Evolutionary conservation across 768 basidiomycete species (phyloP).

Genomic region (Kwoniella europaea): DNA sequence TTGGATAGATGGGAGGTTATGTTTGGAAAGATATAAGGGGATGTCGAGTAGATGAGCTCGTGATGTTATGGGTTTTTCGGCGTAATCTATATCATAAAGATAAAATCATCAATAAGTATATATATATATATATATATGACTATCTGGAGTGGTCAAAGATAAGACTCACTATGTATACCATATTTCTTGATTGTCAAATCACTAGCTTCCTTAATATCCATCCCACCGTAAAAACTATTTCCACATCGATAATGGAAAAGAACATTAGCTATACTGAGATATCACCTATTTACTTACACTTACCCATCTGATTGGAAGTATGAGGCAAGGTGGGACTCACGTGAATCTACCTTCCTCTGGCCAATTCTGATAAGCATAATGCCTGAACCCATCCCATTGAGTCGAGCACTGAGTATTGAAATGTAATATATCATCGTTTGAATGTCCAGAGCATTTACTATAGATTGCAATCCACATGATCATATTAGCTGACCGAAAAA

Average conservation of each 20-base stretch:
- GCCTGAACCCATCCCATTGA: slow-evolving; percentile 28
- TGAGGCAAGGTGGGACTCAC: not conserved
- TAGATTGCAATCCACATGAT: not conserved
- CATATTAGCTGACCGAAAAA: no score
- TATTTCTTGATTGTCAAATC: slow-evolving; percentile 20
- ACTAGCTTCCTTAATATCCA: slow-evolving; percentile 35
- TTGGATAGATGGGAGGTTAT: slow-evolving; percentile 28
- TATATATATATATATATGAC: no score
- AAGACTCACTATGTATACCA: slow-evolving; percentile 39
- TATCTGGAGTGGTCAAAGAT: no score
- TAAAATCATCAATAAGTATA: no score
- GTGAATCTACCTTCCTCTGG: slow-evolving; percentile 31
- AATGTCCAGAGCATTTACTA: slow-evolving; percentile 19
- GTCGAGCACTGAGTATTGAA: slow-evolving; percentile 26
- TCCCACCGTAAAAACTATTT: slow-evolving; percentile 30
- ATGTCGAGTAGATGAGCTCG: slow-evolving; percentile 43
- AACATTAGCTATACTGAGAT: no score
- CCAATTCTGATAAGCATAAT: slow-evolving; percentile 40
- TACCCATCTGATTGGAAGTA: not conserved
- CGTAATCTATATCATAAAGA: slow-evolving; percentile 11
- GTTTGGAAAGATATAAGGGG: slow-evolving; percentile 22
- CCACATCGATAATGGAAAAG: not conserved
- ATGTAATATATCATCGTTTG: slow-evolving; percentile 16
- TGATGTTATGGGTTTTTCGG: slow-evolving; percentile 21
- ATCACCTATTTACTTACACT: not conserved